These are phyloP conservation scores for Zygnema circumcarinatum DNA, from an alignment of 139 green algal genomes.

Conservation along the genomic window DNA sequence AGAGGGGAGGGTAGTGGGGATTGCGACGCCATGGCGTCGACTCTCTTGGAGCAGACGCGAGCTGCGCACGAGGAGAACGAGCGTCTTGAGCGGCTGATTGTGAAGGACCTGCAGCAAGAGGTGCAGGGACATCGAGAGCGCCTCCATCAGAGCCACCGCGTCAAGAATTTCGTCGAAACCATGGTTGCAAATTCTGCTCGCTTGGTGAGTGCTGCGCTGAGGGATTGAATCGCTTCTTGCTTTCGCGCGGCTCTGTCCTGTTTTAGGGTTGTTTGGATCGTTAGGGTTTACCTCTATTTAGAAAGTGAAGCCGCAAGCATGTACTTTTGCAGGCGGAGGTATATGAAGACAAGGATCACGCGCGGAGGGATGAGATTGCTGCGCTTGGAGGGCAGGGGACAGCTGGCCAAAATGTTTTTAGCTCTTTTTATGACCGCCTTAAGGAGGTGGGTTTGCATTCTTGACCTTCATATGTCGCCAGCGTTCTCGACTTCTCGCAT, in stretches of 20 bases:
- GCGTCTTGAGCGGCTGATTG: constrained; percentile 82
- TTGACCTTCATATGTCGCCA: neutral
- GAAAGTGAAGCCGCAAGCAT: neutral
- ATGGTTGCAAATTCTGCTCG: constrained; percentile 66
- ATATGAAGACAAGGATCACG: constrained; percentile 87
- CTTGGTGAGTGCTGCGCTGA: constrained; percentile 78
- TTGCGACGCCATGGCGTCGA: constrained; percentile 80
- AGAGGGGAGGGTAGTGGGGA: no score
- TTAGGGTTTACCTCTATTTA: neutral
- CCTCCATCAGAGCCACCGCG: constrained; percentile 81
- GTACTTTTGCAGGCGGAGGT: constrained; percentile 69
- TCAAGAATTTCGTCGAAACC: constrained; percentile 80
- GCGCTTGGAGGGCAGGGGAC: constrained; percentile 66
- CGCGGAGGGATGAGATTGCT: constrained; percentile 89
- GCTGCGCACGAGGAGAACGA: constrained; percentile 91
- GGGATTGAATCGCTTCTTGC: neutral
- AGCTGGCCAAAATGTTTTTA: constrained; percentile 40
- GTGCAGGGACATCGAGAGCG: constrained; percentile 79
- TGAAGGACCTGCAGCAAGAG: constrained; percentile 83
- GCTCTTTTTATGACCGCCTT: constrained; percentile 88
- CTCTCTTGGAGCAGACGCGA: constrained; percentile 89
- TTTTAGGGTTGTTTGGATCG: no score
- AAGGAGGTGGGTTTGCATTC: constrained; percentile 90
- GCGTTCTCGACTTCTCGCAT: neutral
- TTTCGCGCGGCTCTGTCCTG: neutral